Conservation (phyloP, 73 alveolate species). For the Uronychia binucleata region DNA sequence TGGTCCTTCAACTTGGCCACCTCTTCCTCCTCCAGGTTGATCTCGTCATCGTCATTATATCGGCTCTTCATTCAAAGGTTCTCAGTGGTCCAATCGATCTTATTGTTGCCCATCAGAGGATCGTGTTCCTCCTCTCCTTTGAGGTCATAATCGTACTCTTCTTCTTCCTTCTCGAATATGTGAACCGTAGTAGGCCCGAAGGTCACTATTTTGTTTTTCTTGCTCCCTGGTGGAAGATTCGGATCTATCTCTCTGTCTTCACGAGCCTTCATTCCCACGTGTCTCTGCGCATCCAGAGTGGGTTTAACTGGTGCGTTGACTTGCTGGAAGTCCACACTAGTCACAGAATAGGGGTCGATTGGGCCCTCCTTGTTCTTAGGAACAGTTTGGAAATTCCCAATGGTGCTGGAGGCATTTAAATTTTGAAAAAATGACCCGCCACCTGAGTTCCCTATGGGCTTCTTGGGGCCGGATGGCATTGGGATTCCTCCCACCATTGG, state of each 20-base stretch:
- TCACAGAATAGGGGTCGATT: not conserved
- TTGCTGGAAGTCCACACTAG: not conserved
- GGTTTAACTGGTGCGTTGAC: not conserved
- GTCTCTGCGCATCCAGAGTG: not conserved
- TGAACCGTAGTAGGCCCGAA: not conserved
- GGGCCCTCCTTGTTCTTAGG: too few species aligned
- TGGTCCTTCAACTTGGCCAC: not conserved
- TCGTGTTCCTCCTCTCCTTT: not conserved
- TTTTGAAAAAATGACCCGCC: too few species aligned
- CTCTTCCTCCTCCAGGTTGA: not conserved
- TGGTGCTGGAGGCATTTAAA: not conserved
- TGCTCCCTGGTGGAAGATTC: not conserved
- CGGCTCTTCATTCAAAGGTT: not conserved
- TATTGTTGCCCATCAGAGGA: not conserved
- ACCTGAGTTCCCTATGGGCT: not conserved
- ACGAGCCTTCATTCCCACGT: not conserved
- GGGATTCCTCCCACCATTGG: too few species aligned
- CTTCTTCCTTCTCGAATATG: not conserved
- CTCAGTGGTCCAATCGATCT: not conserved
- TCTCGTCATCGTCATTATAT: not conserved
- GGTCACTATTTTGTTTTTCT: not conserved
- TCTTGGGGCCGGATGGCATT: too few species aligned
- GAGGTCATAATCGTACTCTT: not conserved
- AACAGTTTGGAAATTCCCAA: too few species aligned
- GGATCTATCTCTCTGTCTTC: conserved; percentile 1